Evolutionary conservation across 73 alveolate genomes (phyloP), one percentile per base, ranked within the genome.

Genomic region (Paramecium bursaria): DNA sequence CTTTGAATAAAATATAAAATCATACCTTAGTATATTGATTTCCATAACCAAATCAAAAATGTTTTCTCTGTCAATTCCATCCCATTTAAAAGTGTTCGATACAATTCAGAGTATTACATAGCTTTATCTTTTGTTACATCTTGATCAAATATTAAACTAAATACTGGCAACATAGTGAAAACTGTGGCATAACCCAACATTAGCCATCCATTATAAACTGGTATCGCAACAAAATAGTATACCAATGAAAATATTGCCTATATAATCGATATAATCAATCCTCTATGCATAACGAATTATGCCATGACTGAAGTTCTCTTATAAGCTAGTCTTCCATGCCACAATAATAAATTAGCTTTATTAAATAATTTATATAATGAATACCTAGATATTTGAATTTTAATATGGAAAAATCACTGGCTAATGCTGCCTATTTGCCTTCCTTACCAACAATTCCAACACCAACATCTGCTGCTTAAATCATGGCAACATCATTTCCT

Each of bases 401-500:
- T 52, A 61, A 74, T 29, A 97, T 96, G 9, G 99, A 96, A 75
- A 91, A 96, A 91, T 97, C 99, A 6, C 98, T 91, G 2, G 99
- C 98, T 14, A 97, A 67, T 55, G 99, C 96, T 35, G 99, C 99
- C 79, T 94, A 92, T 89, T 90, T 92, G 5, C 98, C 99, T 87
- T 95, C 99, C 86, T 95, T 95, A 42, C 98, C 98, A 14, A 94
- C 98, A 54, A 95, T 94, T 9, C 99, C 99, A 35, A 95, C 94
- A 13, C 99, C 99, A 13, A 97, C 96, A 86, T 97, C 98, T 2
- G 99, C 99, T 57, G 97, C 97, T 75, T 91, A 90, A 14, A 97
- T 97, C 99, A 97, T 97, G 14, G 99, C 98, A 3, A 97, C 99
- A 87, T 97, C 99, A 53, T 97, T 97, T 9, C 99, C 99, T 46